Base-by-base conservation (phyloP, 2,329 filamentous ascomycete species). In the Arthrobotrys musiformis region DNA sequence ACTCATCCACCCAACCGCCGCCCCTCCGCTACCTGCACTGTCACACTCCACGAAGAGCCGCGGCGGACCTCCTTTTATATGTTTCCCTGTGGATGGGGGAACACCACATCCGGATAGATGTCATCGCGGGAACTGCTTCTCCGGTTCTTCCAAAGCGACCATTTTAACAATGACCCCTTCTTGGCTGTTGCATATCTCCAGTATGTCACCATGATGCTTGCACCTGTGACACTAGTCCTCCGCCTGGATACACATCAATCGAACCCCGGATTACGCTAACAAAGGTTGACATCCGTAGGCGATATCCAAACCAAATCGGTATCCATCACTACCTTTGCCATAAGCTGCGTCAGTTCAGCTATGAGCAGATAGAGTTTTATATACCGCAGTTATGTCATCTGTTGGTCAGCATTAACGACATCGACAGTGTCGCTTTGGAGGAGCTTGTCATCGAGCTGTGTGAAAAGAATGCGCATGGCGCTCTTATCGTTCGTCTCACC, bases 321-420 rank as follows among this genome's bases (percentile, higher is more conserved):
- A 94, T 95, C 82, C 92, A 94, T 85, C 93, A 94, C 86, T 92
- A 93, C 79, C 89, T 95, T 79, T 94, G 93, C 86, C 91, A 91
- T 82, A 95, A 95, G 88, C 87, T 95, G 82, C 92, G 93, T 83
- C 91, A 93, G 84, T 95, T 95, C 83, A 91, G 91, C 79, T 95
- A 94, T 85, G 91, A 93, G 86, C 92, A 95, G 85, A 94, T 95
- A 83, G 93, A 95, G 85, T 95, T 95, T 89, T 95, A 94, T 86
- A 88, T 95, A 60, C 92, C 92, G 79, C 91, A 93, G 86, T 86
- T 95, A 86, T 95, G 92, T 83, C 93, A 95, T 85, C 89, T 95
- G 79, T 90, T 94, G 85, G 92, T 95, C 82, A 94, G 91, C 84
- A 89, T 94, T 83, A 80, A 81, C 64, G 90, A 94, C 86, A 95